Percentiles rank a stretch among this genome's conserved stretches.
These are phyloP conservation scores for Daedalea quercina DNA, from an alignment of 768 basidiomycete genomes.

Conservation along the genomic window DNA sequence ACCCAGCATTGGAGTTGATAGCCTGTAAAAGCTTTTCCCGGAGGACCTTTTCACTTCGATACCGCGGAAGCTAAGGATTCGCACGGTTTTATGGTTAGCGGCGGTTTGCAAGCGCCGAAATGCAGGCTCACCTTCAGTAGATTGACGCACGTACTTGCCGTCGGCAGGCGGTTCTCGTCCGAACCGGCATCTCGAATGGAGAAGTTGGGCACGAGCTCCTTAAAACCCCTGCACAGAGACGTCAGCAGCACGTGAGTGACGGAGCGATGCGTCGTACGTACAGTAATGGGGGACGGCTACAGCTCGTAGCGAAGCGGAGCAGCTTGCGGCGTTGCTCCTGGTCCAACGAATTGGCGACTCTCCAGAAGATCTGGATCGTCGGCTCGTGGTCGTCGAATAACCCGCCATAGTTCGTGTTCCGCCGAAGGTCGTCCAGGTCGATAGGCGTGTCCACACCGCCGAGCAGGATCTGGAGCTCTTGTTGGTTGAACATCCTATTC, in stretches of 20 bases:
- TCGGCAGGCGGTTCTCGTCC: slow-evolving; percentile 67
- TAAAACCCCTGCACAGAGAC: slow-evolving; percentile 55
- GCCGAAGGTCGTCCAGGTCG: slow-evolving; percentile 73
- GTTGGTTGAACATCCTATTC: slow-evolving; percentile 91
- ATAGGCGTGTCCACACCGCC: slow-evolving; percentile 85
- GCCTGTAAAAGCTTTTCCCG: slow-evolving; percentile 78
- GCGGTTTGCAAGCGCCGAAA: neutral
- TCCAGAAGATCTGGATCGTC: slow-evolving; percentile 82
- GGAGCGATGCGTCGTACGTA: slow-evolving; percentile 38
- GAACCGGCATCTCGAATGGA: slow-evolving; percentile 76
- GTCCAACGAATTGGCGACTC: slow-evolving; percentile 74
- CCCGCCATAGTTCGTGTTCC: slow-evolving; percentile 79
- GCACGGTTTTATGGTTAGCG: slow-evolving; percentile 2
- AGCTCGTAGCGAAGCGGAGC: slow-evolving; percentile 89
- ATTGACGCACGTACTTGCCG: slow-evolving; percentile 87
- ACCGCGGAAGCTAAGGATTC: slow-evolving; percentile 59
- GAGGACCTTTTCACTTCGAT: slow-evolving; percentile 56
- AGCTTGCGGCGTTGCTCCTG: slow-evolving; percentile 75
- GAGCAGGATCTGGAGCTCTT: slow-evolving; percentile 87
- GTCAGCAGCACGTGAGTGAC: neutral
- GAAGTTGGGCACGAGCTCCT: slow-evolving; percentile 83
- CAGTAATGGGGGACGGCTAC: slow-evolving; percentile 83
- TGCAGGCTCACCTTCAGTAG: slow-evolving; percentile 62
- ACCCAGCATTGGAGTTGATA: slow-evolving; percentile 83
- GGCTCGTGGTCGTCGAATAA: slow-evolving; percentile 61